Evolutionary conservation across 345 rosid genomes (phyloP), one percentile per base, ranked within the genome.

Genomic region (Sisymbrium irio): DNA sequence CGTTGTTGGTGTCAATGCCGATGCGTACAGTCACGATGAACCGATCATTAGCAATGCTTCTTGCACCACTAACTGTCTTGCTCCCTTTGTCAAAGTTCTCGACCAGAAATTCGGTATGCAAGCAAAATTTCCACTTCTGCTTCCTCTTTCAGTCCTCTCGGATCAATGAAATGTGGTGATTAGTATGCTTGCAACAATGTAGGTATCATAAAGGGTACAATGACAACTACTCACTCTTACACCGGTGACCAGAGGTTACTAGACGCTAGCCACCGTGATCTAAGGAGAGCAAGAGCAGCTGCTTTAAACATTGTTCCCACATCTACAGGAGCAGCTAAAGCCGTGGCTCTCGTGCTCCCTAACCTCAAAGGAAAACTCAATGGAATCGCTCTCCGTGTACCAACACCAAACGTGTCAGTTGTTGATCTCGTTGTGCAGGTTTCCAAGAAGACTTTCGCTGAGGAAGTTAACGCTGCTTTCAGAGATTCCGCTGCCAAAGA

Each of bases 221-320:
- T 93, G 98, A 93, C 98, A 14, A 93, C 98, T 14, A 93, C 98
- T 78, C 98, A 93, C 81, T 93, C 98, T 4, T 93, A 93, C 91
- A 93, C 98, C 0, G 96, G 98, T 19, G 98, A 93, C 87, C 97
- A 93, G 80, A 87, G 98, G 78, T 79, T 93, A 9, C 84, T 93
- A 2, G 98, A 91, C 27, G 98, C 98, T 0, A 93, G 97, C 73
- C 98, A 93, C 84, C 97, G 97, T 66, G 98, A 91, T 79, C 82
- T 93, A n/a, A 83, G 98, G 77, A 89, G 98, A 62, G 98, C 98
- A 73, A 73, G 97, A 63, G 98, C 98, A 13, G 98, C 98, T 4
- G 98, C 97, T 50, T 86, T 93, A 13, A 93, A 93, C 85, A 93
- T 91, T 12, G 98, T 93, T 27, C 98, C 97, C 1, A 93, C 96